Base-by-base conservation (phyloP, 495 filamentous ascomycete species). In the Gamarada debralockiae region DNA sequence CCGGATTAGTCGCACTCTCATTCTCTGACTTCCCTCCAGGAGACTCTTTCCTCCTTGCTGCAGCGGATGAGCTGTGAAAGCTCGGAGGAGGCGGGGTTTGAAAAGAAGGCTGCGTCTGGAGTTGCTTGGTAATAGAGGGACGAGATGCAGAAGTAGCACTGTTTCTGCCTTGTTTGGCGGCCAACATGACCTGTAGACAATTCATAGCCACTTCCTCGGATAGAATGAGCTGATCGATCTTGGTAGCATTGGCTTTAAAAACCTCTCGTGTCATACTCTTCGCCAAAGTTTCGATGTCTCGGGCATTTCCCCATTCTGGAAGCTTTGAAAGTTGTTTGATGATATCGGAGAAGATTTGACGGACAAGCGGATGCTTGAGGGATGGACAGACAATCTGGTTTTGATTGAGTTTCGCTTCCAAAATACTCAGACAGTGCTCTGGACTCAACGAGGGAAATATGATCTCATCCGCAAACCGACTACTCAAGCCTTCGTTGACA, bases 281-380 rank as follows among this genome's bases (percentile, higher is more conserved):
- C 0, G 68, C 74, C 1, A 89, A 37, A 0, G 73, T 79, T 33
- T 79, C 66, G 0, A 91, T 72, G 48, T 90, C 86, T 8, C 85
- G 68, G 0, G 81, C 86, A 58, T 85, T 91, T 3, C 73, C 86
- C 84, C 85, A 91, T 13, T 70, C 72, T n/a, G 70, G 50, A 2
- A 77, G 73, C 2, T 53, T 50, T 0, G 76, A 57, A 1, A 87
- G 65, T 1, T 39, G 54, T 1, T 60, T 25, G 47, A 88, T 78
- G 0, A 57, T 53, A 3, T 61, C 31, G 0, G 69, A n/a, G 24
- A 80, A 37, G 1, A 47, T 6, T 18, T 59, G 7, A 3, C 41
- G 31, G 42, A 71, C 25, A 3, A 48, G 2, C 8, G 64, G 31
- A 4, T 47, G 18, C 42, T 75, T 67, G 15, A 83, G 38, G 21